Evolutionary conservation across 768 basidiomycete species (phyloP).

Genomic region (Pulveroboletus sp.): DNA sequence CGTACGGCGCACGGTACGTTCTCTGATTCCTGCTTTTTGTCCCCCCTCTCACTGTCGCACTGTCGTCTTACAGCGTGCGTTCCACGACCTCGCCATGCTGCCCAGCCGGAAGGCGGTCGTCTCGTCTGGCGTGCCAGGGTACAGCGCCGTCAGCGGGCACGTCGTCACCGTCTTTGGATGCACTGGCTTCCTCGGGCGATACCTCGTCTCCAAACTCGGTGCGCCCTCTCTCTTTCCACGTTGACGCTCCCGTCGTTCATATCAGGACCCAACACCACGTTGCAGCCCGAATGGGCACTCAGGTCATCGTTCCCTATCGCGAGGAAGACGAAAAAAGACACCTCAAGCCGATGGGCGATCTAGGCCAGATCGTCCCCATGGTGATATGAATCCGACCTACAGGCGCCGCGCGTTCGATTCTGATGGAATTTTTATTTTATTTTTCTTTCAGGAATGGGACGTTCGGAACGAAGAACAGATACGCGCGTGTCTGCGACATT

Average conservation of each 20-base stretch:
- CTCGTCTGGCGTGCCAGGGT: slow-evolving; percentile 74
- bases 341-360: slow-evolving; percentile 90
- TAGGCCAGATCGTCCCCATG: slow-evolving; percentile 94
- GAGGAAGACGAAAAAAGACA: slow-evolving; percentile 91
- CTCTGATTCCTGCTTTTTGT: background rate
- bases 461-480: slow-evolving; percentile 86
- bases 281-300: slow-evolving; percentile 83
- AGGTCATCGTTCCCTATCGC: slow-evolving; percentile 92
- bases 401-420: slow-evolving; percentile 18
- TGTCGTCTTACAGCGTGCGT: slow-evolving; percentile 49
- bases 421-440: slow-evolving; percentile 22
- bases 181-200: slow-evolving; percentile 92
- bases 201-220: slow-evolving; percentile 93
- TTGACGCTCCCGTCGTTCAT: too few relatives aligned
- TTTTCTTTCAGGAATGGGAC: slow-evolving; percentile 81
- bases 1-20: slow-evolving; percentile 39
- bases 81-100: slow-evolving; percentile 67
- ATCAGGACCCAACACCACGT: background rate
- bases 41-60: slow-evolving; percentile 1
- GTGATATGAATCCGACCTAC: slow-evolving; percentile 41
- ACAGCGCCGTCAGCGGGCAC: slow-evolving; percentile 86
- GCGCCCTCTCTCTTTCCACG: slow-evolving; percentile 6
- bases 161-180: slow-evolving; percentile 95
- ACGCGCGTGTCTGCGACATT: slow-evolving; percentile 89
- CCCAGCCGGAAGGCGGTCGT: slow-evolving; percentile 63